phyloP scores from a whole-genome alignment of 805 yeast species.

The Kodamaea jinghongensis region DNA sequence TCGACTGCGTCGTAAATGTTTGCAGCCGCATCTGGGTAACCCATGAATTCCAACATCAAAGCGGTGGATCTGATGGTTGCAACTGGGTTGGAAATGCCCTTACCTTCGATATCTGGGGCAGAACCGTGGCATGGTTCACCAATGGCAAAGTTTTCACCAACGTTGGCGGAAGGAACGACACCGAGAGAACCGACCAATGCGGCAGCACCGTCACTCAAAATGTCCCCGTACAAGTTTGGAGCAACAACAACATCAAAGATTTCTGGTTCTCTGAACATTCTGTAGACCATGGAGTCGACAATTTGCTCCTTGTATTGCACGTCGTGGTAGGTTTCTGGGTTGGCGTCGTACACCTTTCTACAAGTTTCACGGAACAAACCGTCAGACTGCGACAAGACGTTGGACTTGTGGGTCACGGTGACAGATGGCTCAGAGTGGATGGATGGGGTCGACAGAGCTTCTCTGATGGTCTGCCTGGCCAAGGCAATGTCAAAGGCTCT shows the following conservation, averaged over 20 bases:
- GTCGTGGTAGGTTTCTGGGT: conserved; percentile 54
- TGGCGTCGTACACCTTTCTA: conserved; percentile 55
- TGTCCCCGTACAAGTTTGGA: conserved; percentile 97
- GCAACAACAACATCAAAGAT: conserved; percentile 97
- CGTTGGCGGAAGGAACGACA: conserved; percentile 97
- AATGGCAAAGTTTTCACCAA: conserved; percentile 92
- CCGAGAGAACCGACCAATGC: conserved; percentile 97
- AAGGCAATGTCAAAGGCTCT: conserved; percentile 92
- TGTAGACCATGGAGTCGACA: conserved; percentile 98
- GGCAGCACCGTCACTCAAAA: conserved; percentile 96
- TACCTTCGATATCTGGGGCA: conserved; percentile 98
- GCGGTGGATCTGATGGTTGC: conserved; percentile 99
- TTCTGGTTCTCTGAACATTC: conserved; percentile 98
- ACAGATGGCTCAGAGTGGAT: conserved; percentile 55
- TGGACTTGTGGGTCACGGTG: conserved; percentile 95
- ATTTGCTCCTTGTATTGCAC: conserved; percentile 88
- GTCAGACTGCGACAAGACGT: conserved; percentile 87
- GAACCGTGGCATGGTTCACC: conserved; percentile 99
- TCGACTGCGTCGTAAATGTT: conserved; percentile 93
- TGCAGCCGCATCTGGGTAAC: conserved; percentile 85
- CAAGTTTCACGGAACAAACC: conserved; percentile 94
- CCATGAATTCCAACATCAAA: conserved; percentile 94
- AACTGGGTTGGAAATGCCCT: conserved; percentile 91
- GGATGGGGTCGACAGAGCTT: conserved; percentile 42
- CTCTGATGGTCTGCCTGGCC: conserved; percentile 81